A percentile compares a stretch with the other conserved stretches of the same genome.
Conservation (phyloP, 2,329 filamentous ascomycete species). For the Fusarium sp. region DNA sequence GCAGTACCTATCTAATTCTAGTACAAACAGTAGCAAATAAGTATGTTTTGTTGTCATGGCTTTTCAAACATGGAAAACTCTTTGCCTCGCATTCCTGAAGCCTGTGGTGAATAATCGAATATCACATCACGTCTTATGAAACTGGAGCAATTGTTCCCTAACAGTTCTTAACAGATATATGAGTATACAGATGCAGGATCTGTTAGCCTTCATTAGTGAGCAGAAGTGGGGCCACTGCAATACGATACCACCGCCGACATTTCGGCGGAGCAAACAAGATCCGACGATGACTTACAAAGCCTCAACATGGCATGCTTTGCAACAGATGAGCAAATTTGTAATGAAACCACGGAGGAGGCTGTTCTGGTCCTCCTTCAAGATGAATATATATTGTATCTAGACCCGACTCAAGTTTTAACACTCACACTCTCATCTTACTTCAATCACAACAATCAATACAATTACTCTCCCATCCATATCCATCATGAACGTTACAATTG, state of each 20-base stretch:
- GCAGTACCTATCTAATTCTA: not conserved
- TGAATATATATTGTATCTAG: not conserved
- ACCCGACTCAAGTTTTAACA: not conserved
- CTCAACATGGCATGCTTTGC: not conserved
- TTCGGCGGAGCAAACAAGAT: conserved; percentile 14
- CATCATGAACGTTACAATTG: conserved; percentile 29
- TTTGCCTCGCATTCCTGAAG: not conserved
- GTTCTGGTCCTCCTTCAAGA: not conserved
- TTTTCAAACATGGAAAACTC: not conserved
- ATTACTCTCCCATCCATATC: not conserved
- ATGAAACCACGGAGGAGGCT: not conserved
- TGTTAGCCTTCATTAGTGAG: not conserved
- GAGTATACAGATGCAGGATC: no score
- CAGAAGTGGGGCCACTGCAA: not conserved
- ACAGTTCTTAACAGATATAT: not conserved
- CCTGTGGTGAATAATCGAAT: not conserved
- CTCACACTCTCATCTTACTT: not conserved
- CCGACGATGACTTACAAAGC: conserved; percentile 15
- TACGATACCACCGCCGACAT: conserved; percentile 2
- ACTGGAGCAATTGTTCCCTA: not conserved
- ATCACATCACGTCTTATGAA: not conserved
- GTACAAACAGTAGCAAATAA: not conserved
- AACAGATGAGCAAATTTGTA: conserved; percentile 9
- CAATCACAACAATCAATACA: not conserved
- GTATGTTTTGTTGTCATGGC: not conserved